A percentile compares a stretch with the other conserved stretches of the same genome.
These are phyloP conservation scores for Sarocladiaceae sp. DNA, from an alignment of 2,329 filamentous ascomycete species.

Conservation along the genomic window DNA sequence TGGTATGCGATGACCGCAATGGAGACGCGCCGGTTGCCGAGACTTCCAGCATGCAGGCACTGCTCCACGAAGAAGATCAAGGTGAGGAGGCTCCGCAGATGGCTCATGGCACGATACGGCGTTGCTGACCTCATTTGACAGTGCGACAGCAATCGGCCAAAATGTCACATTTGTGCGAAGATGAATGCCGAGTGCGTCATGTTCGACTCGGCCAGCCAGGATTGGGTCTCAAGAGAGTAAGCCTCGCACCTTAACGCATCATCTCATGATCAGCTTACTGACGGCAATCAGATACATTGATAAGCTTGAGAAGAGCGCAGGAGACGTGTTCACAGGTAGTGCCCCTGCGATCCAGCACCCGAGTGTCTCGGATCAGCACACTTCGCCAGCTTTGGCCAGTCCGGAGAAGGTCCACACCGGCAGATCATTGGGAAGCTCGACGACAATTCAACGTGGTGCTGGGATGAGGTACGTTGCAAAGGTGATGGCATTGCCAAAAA, in stretches of 20 bases:
- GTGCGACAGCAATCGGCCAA: background rate
- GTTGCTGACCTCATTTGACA: background rate
- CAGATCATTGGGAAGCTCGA: background rate
- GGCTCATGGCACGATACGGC: background rate
- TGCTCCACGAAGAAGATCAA: background rate
- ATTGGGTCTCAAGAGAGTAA: background rate
- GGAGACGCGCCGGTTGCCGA: background rate
- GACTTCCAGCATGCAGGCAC: background rate
- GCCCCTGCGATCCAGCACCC: background rate
- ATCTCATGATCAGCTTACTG: background rate
- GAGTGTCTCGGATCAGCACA: background rate
- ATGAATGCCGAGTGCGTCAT: background rate
- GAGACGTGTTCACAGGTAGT: conserved; percentile 13
- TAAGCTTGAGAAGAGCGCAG: conserved; percentile 20
- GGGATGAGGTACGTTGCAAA: conserved; percentile 11
- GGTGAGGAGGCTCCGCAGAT: background rate
- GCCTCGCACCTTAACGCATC: background rate
- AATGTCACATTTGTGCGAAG: background rate
- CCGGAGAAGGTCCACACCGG: conserved; percentile 12
- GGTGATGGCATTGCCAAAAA: background rate
- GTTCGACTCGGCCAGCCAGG: background rate
- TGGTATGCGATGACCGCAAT: background rate
- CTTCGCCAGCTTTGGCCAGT: conserved; percentile 11
- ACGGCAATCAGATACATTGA: conserved; percentile 14
- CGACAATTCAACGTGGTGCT: conserved; percentile 11